A percentile compares a stretch with the other conserved stretches of the same genome.
Evolutionary conservation across 345 rosid genomes (phyloP).

Genomic region (Eucalyptus rudis): DNA sequence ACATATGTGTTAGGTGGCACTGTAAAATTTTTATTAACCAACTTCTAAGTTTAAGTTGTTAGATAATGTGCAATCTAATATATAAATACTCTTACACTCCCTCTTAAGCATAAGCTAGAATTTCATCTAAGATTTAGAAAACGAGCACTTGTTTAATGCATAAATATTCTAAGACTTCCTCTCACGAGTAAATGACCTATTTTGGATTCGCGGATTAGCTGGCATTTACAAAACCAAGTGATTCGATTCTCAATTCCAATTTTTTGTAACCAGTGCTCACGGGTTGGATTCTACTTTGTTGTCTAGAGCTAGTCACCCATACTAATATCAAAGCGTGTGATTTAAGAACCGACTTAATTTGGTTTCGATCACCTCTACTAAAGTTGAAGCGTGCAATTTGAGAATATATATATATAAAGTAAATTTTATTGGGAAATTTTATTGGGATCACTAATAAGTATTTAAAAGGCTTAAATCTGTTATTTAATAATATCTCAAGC

Average conservation of each 20-base stretch:
- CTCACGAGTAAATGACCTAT: neutral
- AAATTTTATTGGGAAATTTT: neutral
- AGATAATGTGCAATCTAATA: neutral
- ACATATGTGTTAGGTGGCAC: neutral
- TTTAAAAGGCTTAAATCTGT: neutral
- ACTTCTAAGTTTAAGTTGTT: neutral
- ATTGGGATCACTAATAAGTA: neutral
- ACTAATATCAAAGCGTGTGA: neutral
- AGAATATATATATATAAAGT: too few species aligned
- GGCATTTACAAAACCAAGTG: neutral
- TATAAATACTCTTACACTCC: neutral
- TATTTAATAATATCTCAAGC: neutral
- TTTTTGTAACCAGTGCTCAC: neutral
- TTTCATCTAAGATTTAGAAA: neutral
- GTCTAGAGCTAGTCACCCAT: neutral
- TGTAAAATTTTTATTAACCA: neutral
- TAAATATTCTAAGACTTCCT: neutral
- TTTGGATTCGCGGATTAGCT: neutral
- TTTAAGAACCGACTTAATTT: fast-evolving
- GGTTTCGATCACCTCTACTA: fast-evolving
- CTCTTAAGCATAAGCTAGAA: neutral
- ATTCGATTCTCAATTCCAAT: neutral
- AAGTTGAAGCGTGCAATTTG: neutral
- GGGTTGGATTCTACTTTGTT: too few species aligned
- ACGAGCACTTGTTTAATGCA: neutral